Percentiles rank a stretch among this genome's conserved stretches.
Conservation (phyloP, 2,329 filamentous ascomycete species). For the Neocucurbitaria cava region DNA sequence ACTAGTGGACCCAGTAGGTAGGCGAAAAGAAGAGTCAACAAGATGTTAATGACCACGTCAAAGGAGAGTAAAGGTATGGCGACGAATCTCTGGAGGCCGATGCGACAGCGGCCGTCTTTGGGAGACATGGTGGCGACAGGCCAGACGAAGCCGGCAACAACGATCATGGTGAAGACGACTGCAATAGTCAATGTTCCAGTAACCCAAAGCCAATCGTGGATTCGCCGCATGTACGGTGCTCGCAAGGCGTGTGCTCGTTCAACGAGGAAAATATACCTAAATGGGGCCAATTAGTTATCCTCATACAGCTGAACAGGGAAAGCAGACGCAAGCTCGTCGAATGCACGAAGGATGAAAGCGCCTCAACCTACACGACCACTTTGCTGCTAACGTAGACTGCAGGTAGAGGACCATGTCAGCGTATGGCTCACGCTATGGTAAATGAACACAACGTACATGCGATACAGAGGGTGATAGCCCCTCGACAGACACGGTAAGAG, state of each 20-base stretch:
- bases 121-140: slow-evolving; percentile 42
- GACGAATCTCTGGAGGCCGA: slow-evolving; percentile 48
- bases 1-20: slow-evolving; percentile 44
- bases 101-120: slow-evolving; percentile 45
- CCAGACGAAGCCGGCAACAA: slow-evolving; percentile 34
- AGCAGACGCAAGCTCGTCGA: neutral
- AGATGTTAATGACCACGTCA: slow-evolving; percentile 48
- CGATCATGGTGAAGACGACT: slow-evolving; percentile 39
- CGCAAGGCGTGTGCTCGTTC: slow-evolving; percentile 51
- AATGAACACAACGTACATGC: slow-evolving; percentile 35
- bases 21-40: slow-evolving; percentile 51
- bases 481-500: slow-evolving; percentile 35
- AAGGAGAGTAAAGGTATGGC: slow-evolving; percentile 47
- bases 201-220: slow-evolving; percentile 47
- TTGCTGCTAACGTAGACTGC: slow-evolving; percentile 25
- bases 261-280: slow-evolving; percentile 51
- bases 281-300: neutral
- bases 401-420: neutral
- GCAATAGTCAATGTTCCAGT: slow-evolving; percentile 32
- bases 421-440: neutral
- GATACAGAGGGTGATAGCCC: slow-evolving; percentile 48
- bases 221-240: slow-evolving; percentile 38
- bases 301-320: neutral
- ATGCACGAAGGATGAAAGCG: neutral
- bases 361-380: slow-evolving; percentile 14